These are phyloP conservation scores for Cicer arietinum DNA, from an alignment of 306 rosid genomes.

Conservation along the genomic window DNA sequence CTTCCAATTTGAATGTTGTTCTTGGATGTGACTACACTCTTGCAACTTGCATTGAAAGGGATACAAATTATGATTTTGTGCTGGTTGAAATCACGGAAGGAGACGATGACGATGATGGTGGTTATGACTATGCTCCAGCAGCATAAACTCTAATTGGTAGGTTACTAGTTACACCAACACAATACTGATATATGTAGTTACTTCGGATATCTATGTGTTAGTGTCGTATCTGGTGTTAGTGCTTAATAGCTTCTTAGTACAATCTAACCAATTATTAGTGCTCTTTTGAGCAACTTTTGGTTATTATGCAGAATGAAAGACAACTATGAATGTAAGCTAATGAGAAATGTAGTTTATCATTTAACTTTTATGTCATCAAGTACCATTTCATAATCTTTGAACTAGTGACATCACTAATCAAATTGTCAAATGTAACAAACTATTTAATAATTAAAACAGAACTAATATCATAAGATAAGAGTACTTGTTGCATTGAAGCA, in stretches of 20 bases:
- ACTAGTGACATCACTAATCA: too few species aligned
- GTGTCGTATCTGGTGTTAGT: too few species aligned
- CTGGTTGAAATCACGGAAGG: conserved; percentile 2
- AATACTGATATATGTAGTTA: too few species aligned
- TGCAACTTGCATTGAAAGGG: too few species aligned
- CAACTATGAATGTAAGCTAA: neutral
- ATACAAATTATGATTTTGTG: too few species aligned
- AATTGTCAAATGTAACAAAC: too few species aligned
- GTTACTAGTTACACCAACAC: neutral
- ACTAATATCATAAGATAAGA: neutral
- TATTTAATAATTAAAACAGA: neutral
- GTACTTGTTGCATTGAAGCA: neutral
- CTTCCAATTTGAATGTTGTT: neutral
- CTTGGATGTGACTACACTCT: too few species aligned
- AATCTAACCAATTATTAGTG: neutral
- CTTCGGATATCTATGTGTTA: too few species aligned
- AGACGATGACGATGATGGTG: conserved; percentile 48
- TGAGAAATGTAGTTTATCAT: neutral
- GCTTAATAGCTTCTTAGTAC: too few species aligned
- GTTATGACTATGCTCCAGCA: conserved; percentile 60
- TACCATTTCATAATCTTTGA: too few species aligned
- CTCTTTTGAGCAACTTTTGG: neutral
- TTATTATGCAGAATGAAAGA: neutral
- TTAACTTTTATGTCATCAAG: too few species aligned
- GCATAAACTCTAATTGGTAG: conserved; percentile 44